Percentiles rank a stretch among this genome's conserved stretches.
phyloP scores from a whole-genome alignment of 768 basidiomycete genomes.

The Suillus subalutaceus region DNA sequence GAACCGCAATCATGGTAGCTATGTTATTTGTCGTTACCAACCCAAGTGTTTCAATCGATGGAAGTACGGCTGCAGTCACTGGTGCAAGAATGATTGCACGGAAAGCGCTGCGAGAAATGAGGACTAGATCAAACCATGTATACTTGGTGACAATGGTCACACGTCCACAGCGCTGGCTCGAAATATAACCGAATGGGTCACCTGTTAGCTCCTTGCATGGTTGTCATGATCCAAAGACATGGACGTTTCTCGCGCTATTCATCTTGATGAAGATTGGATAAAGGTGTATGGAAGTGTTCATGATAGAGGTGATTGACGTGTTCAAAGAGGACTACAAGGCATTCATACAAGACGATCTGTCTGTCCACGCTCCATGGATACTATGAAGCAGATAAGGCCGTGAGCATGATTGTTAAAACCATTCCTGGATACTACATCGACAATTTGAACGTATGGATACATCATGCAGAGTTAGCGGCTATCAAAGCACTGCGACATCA shows the following conservation, averaged over 20 bases:
- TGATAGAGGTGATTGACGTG: not conserved
- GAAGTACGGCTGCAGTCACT: conserved; percentile 50
- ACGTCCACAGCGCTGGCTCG: not conserved
- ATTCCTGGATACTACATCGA: not conserved
- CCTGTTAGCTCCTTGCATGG: not conserved
- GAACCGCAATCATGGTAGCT: conserved; percentile 46
- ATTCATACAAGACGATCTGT: not conserved
- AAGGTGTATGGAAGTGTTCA: not conserved
- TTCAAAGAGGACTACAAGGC: not conserved
- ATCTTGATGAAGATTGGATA: not conserved
- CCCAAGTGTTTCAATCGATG: conserved; percentile 51
- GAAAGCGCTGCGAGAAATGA: conserved; percentile 41
- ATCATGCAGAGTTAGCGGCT: not conserved
- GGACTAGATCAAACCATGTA: not conserved
- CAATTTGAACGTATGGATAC: not conserved
- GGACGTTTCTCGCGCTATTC: not conserved
- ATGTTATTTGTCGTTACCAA: conserved; percentile 48
- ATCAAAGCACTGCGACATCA: not conserved
- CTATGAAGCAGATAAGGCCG: not conserved
- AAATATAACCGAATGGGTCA: not conserved
- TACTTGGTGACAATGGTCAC: not conserved
- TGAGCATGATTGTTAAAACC: too few relatives aligned
- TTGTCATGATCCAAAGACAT: not conserved
- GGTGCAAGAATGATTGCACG: conserved; percentile 48
- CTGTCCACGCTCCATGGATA: not conserved